Evolutionary conservation across 2,329 filamentous ascomycete species (phyloP).

Genomic region (Diplodia corticola): DNA sequence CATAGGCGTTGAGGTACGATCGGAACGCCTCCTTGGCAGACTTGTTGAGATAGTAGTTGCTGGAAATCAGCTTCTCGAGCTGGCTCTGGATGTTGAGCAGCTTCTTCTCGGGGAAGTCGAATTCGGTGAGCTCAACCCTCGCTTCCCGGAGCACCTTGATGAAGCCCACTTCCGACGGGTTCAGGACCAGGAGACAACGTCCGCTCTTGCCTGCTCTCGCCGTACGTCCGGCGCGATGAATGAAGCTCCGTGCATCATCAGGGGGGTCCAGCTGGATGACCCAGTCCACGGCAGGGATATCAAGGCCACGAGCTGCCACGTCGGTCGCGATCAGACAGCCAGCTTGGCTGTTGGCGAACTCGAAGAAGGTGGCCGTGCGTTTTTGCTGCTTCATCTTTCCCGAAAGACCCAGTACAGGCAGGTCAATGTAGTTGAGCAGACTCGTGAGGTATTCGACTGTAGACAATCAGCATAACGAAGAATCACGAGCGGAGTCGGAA

Average conservation of each 20-base stretch:
- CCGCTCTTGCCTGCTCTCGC: slow-evolving; percentile 67
- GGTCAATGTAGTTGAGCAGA: slow-evolving; percentile 95
- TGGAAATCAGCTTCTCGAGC: slow-evolving; percentile 87
- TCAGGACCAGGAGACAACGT: slow-evolving; percentile 83
- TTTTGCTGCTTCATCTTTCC: slow-evolving; percentile 98
- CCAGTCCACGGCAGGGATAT: slow-evolving; percentile 95
- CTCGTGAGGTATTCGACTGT: slow-evolving; percentile 86
- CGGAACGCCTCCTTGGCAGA: slow-evolving; percentile 35
- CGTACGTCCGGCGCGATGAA: slow-evolving; percentile 93
- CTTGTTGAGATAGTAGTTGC: slow-evolving; percentile 97
- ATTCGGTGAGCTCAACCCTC: slow-evolving; percentile 90
- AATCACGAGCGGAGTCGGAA: slow-evolving; percentile 90
- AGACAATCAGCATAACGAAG: neutral
- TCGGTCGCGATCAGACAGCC: slow-evolving; percentile 95
- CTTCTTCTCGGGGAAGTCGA: slow-evolving; percentile 90
- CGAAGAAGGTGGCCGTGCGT: slow-evolving; percentile 98
- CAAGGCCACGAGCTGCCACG: slow-evolving; percentile 81
- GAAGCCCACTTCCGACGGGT: slow-evolving; percentile 91
- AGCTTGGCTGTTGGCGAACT: slow-evolving; percentile 82
- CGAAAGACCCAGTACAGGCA: slow-evolving; percentile 82
- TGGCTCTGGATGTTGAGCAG: slow-evolving; percentile 74
- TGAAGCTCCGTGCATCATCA: slow-evolving; percentile 75
- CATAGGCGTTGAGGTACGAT: slow-evolving; percentile 93
- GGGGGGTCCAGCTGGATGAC: slow-evolving; percentile 95
- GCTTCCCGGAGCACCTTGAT: slow-evolving; percentile 87